Conservation (phyloP, 1,284 basidiomycete species). For the Apiotrichum sp. region DNA sequence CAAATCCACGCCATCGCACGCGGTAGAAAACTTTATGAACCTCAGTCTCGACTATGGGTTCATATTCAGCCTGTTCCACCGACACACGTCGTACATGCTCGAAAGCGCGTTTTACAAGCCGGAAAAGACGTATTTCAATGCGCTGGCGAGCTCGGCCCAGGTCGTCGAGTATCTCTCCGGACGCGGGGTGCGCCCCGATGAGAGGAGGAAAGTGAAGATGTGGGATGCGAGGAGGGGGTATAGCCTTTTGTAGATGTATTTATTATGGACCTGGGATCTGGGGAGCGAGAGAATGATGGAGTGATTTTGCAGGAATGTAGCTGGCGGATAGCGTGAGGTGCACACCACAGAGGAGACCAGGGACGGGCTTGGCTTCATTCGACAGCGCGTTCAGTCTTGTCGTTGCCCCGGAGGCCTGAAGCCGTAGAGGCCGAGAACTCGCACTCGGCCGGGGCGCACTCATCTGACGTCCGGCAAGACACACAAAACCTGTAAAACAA, state of each 20-base stretch:
- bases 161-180: constrained; percentile 51
- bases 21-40: constrained; percentile 51
- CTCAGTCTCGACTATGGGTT: constrained; percentile 51
- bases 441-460: too few relatives aligned
- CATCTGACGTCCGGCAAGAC: too few relatives aligned
- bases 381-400: too few relatives aligned
- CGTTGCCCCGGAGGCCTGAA: too few relatives aligned
- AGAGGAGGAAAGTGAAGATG: constrained; percentile 13
- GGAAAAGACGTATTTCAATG: constrained; percentile 54
- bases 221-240: constrained; percentile 34
- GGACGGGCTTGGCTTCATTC: too few relatives aligned
- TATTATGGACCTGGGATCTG: too few relatives aligned
- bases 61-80: constrained; percentile 51
- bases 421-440: too few relatives aligned
- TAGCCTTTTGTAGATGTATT: neutral
- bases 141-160: constrained; percentile 48
- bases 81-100: constrained; percentile 56
- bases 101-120: constrained; percentile 49
- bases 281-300: too few relatives aligned
- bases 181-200: constrained; percentile 37
- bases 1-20: constrained; percentile 50
- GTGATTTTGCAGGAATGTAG: too few relatives aligned
- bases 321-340: too few relatives aligned
- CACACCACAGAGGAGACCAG: too few relatives aligned
- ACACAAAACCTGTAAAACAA: too few relatives aligned